Percentiles rank a stretch among this genome's conserved stretches.
Conservation (phyloP, 768 basidiomycete species). For the Russula sp. region DNA sequence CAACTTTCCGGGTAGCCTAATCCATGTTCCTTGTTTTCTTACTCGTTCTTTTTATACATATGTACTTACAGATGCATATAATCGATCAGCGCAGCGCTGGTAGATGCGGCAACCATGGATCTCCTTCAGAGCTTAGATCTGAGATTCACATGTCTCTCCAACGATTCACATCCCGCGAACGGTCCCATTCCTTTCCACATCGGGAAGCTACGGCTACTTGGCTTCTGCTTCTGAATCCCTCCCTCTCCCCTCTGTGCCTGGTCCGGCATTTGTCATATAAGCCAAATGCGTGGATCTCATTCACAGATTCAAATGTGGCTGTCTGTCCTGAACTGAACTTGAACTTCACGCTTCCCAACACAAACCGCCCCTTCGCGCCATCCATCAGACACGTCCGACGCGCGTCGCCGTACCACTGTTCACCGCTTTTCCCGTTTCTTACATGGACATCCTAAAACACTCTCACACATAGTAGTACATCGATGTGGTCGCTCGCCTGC, state of each 20-base stretch:
- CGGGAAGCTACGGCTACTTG: constrained; percentile 21
- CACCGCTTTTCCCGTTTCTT: constrained; percentile 17
- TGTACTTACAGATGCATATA: constrained; percentile 5
- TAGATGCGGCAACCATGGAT: constrained; percentile 20
- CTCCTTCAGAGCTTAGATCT: constrained; percentile 19
- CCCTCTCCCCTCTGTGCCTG: constrained; percentile 13
- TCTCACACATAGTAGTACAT: constrained; percentile 2
- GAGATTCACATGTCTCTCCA: constrained; percentile 11
- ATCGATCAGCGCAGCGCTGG: constrained; percentile 23
- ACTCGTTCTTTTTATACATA: neutral
- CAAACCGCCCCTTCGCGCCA: constrained; percentile 15
- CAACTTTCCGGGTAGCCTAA: constrained; percentile 21
- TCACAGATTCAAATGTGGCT: constrained; percentile 21
- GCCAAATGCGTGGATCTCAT: constrained; percentile 23
- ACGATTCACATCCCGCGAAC: constrained; percentile 23
- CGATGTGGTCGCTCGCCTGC: constrained; percentile 13
- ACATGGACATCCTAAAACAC: constrained; percentile 2
- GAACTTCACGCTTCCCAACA: constrained; percentile 16
- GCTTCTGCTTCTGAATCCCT: neutral
- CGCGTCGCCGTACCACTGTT: constrained; percentile 21
- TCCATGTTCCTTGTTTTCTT: constrained; percentile 15
- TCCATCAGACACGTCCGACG: constrained; percentile 23
- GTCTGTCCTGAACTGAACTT: constrained; percentile 9
- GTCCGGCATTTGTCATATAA: constrained; percentile 23
- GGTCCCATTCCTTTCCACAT: constrained; percentile 18